Evolutionary conservation across 768 basidiomycete genomes (phyloP).

Genomic region (Psilocybe cubensis): DNA sequence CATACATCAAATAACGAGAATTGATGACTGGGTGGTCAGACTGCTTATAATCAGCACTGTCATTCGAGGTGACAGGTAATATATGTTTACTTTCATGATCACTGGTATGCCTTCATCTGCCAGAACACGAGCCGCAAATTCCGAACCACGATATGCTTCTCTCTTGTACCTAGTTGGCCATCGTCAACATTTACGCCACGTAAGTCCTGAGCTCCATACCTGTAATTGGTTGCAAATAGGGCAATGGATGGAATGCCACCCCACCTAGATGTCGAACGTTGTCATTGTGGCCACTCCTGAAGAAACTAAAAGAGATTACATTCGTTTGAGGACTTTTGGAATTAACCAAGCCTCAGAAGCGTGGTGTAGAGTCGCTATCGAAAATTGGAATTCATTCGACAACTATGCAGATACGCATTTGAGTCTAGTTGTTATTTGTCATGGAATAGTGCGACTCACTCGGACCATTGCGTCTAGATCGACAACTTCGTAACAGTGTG

Average conservation of each 20-base stretch:
- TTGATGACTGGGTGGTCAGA: conserved; percentile 64
- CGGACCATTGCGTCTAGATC: conserved; percentile 73
- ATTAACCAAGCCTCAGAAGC: conserved; percentile 93
- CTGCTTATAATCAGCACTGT: conserved; percentile 29
- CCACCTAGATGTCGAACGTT: conserved; percentile 30
- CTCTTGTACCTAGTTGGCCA: conserved; percentile 41
- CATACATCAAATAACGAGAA: conserved; percentile 68
- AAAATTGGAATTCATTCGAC: conserved; percentile 89
- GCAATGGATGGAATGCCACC: conserved; percentile 72
- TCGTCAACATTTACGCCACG: neutral
- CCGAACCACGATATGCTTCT: conserved; percentile 71
- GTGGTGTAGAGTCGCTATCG: conserved; percentile 82
- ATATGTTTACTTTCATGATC: conserved; percentile 66
- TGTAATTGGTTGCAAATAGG: conserved; percentile 78
- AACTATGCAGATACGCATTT: conserved; percentile 49
- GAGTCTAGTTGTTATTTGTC: neutral
- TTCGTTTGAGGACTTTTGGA: conserved; percentile 76
- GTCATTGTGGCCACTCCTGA: neutral
- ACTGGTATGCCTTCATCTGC: conserved; percentile 73
- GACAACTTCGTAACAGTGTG: conserved; percentile 74
- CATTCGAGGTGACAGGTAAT: neutral
- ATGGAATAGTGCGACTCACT: conserved; percentile 40
- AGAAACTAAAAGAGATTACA: conserved; percentile 42
- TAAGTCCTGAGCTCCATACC: conserved; percentile 35
- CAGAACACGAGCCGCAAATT: conserved; percentile 77